Evolutionary conservation across 164 flowering plant species (phyloP), one percentile per base, ranked within the genome.

Genomic region (Magnolia officinalis): DNA sequence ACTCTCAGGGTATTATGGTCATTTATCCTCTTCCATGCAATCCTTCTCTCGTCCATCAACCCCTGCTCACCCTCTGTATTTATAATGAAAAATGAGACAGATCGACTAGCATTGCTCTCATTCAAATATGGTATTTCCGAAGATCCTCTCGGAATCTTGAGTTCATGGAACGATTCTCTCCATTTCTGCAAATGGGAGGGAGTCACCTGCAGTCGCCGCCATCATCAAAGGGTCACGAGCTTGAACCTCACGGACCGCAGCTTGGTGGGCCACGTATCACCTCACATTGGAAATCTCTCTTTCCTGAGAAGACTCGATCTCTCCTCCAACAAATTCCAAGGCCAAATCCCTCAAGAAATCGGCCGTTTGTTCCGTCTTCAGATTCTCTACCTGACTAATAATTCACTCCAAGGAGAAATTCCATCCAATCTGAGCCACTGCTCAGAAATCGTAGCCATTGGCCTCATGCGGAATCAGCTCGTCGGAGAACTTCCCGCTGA

Each of bases 271-370:
- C 0, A 83, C 19, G 67, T 88, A 8, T 77, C 76, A 64, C 87
- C 91, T 1, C 75, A 75, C 14, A 74, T 87, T 9, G 86, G 81
- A 13, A 88, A 88, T 26, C 85, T 88, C 58, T 80, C 87, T 11
- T 85, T 80, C 72, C 88, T 88, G 2, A 19, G 20, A 13, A 75
- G 77, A 29, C 80, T 88, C 63, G 61, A 82, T 5, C 81, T 88
- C 5, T 81, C 80, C 55, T 61, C 75, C 50, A 88, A 88, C 76
- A 64, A 58, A 18, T 72, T 88, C 2, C 23, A 11, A 2, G 89
- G 89, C 14, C 6, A 66, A 14, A 10, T 88, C 70, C 88, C 90
- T 1, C 11, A 45, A 9, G 63, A 82, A 72, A 66, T 86, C 4
- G 79, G 81, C 31, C 75, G 75, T 18, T 84, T 86, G 51, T 71